These are phyloP conservation scores for Leccinum aurantiacum DNA, from an alignment of 768 basidiomycete genomes.

Conservation along the genomic window DNA sequence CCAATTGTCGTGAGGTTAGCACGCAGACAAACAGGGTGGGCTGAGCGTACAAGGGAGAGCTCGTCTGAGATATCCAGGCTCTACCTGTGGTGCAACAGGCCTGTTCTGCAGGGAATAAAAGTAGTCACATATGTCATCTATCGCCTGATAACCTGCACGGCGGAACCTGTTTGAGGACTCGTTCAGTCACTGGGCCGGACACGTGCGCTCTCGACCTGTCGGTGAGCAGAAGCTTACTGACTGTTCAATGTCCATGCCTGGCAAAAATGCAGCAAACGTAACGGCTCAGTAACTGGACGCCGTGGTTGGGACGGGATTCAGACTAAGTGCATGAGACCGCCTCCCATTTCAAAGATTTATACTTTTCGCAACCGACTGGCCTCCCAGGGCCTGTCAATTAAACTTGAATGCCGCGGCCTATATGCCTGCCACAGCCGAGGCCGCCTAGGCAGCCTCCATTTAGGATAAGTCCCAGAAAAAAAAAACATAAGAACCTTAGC, in stretches of 20 bases:
- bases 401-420: too few relatives aligned
- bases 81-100: conserved; percentile 69
- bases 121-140: conserved; percentile 89
- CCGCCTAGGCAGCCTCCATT: too few relatives aligned
- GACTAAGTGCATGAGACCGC: too few relatives aligned
- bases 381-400: too few relatives aligned
- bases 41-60: conserved; percentile 57
- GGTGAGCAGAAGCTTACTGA: not conserved
- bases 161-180: conserved; percentile 55
- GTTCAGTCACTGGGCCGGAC: not conserved
- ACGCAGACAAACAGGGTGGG: not conserved
- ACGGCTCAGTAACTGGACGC: not conserved
- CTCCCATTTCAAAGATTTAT: too few relatives aligned
- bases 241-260: conserved; percentile 14
- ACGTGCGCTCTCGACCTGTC: not conserved
- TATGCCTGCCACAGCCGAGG: too few relatives aligned
- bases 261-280: not conserved
- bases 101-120: conserved; percentile 61
- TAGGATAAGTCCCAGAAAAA: too few relatives aligned
- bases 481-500: too few relatives aligned
- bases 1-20: not conserved
- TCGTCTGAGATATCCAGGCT: conserved; percentile 77
- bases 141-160: conserved; percentile 80
- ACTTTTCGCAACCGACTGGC: too few relatives aligned
- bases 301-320: too few relatives aligned